Evolutionary conservation across 352 stramenopile species (phyloP).

Genomic region (Phytophthora vignae): DNA sequence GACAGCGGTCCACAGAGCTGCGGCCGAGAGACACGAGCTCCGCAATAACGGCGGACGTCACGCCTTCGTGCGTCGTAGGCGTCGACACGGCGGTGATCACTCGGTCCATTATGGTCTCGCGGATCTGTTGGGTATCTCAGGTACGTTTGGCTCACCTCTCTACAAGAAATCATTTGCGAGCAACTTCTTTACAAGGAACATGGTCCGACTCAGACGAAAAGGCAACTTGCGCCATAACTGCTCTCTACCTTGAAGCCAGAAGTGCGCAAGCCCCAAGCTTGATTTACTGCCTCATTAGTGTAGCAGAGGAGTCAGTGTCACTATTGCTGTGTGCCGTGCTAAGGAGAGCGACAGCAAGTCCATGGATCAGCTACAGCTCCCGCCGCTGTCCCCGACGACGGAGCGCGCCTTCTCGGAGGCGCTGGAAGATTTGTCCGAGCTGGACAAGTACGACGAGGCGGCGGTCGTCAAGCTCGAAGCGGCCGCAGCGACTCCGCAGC

Average conservation of each 20-base stretch:
- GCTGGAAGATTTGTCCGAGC: conserved; percentile 18
- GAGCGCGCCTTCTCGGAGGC: conserved; percentile 24
- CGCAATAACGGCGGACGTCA: conserved; percentile 32
- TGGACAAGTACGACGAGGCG: conserved; percentile 18
- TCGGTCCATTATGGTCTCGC: conserved; percentile 22
- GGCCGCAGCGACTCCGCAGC: background rate
- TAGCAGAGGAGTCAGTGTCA: background rate
- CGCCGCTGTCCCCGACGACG: conserved; percentile 30
- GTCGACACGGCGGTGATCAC: conserved; percentile 12
- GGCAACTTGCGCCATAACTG: background rate
- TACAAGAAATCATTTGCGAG: background rate
- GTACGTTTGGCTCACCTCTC: background rate
- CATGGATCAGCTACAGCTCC: conserved; percentile 10
- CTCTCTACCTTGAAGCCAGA: no score
- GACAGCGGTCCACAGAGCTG: conserved; percentile 18
- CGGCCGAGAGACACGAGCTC: conserved; percentile 35
- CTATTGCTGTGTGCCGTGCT: no score
- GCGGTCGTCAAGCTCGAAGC: conserved; percentile 18
- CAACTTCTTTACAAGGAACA: no score
- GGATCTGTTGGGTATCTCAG: background rate
- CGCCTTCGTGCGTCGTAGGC: conserved; percentile 31
- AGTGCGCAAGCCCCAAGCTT: no score
- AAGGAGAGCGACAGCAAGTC: background rate
- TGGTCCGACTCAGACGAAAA: background rate
- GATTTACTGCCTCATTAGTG: background rate